These are phyloP conservation scores for Verticillium dahliae DNA, from an alignment of 2,329 filamentous ascomycete species.

Conservation along the genomic window DNA sequence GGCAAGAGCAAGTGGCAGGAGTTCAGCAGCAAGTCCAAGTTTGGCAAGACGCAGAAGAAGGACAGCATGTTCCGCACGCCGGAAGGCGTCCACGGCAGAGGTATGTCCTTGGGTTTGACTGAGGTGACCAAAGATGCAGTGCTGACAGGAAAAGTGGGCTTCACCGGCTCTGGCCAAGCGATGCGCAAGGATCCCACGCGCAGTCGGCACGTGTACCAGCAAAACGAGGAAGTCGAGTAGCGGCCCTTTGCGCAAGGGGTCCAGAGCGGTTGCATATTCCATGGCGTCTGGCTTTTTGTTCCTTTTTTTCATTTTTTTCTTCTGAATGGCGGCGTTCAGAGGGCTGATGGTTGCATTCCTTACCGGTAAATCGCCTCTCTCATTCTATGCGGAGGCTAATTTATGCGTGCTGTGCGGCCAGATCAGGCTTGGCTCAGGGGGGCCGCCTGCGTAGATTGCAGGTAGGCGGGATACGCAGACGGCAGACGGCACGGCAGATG, in stretches of 20 bases:
- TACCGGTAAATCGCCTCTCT: constrained; percentile 26
- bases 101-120: constrained; percentile 45
- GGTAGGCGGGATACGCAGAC: neutral
- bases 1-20: constrained; percentile 94
- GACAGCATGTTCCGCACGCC: constrained; percentile 97
- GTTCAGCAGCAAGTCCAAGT: constrained; percentile 73
- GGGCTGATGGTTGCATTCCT: constrained; percentile 16
- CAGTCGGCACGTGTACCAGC: constrained; percentile 78
- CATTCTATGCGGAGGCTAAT: constrained; percentile 36
- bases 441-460: neutral
- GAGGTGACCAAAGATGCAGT: neutral
- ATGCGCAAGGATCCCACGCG: constrained; percentile 90
- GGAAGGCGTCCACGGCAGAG: constrained; percentile 78
- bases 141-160: constrained; percentile 61
- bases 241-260: constrained; percentile 12
- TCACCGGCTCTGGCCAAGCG: constrained; percentile 87
- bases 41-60: constrained; percentile 65
- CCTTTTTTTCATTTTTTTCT: too few species aligned
- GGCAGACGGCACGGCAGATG: too few species aligned
- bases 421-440: neutral
- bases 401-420: constrained; percentile 9
- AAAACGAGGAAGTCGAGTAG: constrained; percentile 68
- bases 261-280: neutral
- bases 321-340: neutral
- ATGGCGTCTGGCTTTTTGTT: constrained; percentile 12